A percentile compares a stretch with the other conserved stretches of the same genome.
Evolutionary conservation across 2,329 filamentous ascomycete species (phyloP).

Genomic region (Nemania abortiva): DNA sequence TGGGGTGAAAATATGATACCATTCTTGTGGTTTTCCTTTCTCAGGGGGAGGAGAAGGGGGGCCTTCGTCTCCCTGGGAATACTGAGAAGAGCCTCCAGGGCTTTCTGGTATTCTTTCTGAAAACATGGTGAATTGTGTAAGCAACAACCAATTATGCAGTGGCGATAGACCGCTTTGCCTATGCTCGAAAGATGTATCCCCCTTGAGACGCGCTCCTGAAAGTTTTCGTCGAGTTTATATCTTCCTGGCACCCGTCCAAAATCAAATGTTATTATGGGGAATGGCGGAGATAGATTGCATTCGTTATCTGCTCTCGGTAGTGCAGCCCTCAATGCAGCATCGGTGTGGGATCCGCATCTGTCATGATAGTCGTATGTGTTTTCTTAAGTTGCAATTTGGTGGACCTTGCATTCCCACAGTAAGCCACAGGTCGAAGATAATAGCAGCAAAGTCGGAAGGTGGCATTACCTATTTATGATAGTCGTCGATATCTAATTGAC

Average conservation of each 20-base stretch:
- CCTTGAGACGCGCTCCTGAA: not conserved
- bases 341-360: not conserved
- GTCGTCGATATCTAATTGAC: not conserved
- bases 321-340: constrained; percentile 3
- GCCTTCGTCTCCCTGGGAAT: constrained; percentile 4
- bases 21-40: constrained; percentile 4
- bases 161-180: not conserved
- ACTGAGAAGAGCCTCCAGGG: constrained; percentile 5
- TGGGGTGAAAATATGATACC: constrained; percentile 13
- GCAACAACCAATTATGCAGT: not conserved
- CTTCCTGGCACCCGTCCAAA: not conserved
- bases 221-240: constrained; percentile 9
- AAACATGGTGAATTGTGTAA: constrained; percentile 3
- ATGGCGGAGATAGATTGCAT: not conserved
- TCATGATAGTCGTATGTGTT: constrained; percentile 5
- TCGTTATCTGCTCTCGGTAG: constrained; percentile 2
- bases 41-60: constrained; percentile 3
- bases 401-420: constrained; percentile 7
- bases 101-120: not conserved
- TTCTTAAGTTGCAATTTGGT: constrained; percentile 5
- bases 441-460: constrained; percentile 8
- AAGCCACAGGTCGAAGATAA: constrained; percentile 13
- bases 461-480: constrained; percentile 9
- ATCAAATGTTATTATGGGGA: constrained; percentile 12
- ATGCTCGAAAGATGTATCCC: not conserved